A percentile compares a stretch with the other conserved stretches of the same genome.
Conservation (phyloP, 2,329 filamentous ascomycete species). For the Fusarium kyushuense region DNA sequence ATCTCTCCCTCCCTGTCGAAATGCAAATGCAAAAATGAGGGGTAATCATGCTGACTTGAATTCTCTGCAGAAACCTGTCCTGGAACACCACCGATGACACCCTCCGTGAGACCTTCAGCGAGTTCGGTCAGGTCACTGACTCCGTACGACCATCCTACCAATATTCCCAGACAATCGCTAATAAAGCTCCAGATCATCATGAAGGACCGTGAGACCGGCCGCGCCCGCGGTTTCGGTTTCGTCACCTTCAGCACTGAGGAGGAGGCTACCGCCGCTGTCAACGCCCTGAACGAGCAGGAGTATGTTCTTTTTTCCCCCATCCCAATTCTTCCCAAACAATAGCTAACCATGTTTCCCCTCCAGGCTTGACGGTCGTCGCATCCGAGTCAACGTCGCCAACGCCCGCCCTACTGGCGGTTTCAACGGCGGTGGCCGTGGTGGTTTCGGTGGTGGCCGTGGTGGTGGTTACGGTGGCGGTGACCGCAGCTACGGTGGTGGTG, state of each 20-base stretch:
- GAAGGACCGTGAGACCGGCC: slow-evolving; percentile 8
- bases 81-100: slow-evolving; percentile 1
- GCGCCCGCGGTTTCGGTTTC: slow-evolving; percentile 11
- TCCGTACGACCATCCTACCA: not conserved
- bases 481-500: not conserved
- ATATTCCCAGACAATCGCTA: not conserved
- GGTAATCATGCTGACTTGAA: slow-evolving; percentile 6
- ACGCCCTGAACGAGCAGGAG: slow-evolving; percentile 4
- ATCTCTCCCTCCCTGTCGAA: not conserved
- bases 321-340: not conserved
- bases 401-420: not conserved
- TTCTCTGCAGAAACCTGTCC: slow-evolving; percentile 1
- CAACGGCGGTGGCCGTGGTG: not conserved
- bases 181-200: not conserved
- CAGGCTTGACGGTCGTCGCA: slow-evolving; percentile 7
- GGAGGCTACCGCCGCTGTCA: not conserved
- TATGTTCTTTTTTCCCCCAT: not conserved
- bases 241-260: not conserved
- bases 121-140: not conserved
- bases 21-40: not conserved
- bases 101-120: not conserved
- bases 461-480: not conserved
- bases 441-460: slow-evolving; percentile 1
- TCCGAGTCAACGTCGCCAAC: slow-evolving; percentile 7
- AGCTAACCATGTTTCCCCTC: not conserved